These are phyloP conservation scores for Aspergillus leporis DNA, from an alignment of 495 filamentous ascomycete genomes.

Conservation along the genomic window DNA sequence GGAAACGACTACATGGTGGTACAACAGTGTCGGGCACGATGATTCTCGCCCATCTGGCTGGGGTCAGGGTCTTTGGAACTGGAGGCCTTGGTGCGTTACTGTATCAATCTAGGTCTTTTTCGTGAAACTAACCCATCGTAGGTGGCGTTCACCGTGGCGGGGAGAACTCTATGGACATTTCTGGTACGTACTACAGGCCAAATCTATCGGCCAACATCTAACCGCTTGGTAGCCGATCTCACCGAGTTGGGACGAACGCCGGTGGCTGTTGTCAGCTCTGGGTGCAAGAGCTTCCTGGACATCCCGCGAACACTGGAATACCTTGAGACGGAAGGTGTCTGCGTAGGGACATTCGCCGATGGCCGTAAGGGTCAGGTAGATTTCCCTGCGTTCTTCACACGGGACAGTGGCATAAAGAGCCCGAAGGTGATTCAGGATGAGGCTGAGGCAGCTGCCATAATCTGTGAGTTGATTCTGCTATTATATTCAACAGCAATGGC, in stretches of 20 bases:
- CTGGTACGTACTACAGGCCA: conserved; percentile 36
- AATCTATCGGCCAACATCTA: conserved; percentile 4
- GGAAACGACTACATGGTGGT: conserved; percentile 74
- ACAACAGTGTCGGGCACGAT: conserved; percentile 94
- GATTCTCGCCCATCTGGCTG: conserved; percentile 82
- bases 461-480: conserved; percentile 54
- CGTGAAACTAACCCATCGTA: conserved; percentile 39
- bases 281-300: conserved; percentile 95
- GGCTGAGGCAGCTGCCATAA: conserved; percentile 80
- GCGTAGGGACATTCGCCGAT: conserved; percentile 86
- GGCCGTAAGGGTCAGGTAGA: conserved; percentile 66
- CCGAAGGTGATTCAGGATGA: conserved; percentile 73
- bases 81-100: conserved; percentile 52
- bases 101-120: background rate
- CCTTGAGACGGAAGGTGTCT: conserved; percentile 88
- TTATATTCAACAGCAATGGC: background rate
- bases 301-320: conserved; percentile 89
- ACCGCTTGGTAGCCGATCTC: conserved; percentile 64
- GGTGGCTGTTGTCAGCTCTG: conserved; percentile 83
- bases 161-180: conserved; percentile 85
- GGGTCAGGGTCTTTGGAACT: conserved; percentile 91
- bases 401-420: conserved; percentile 79
- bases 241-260: conserved; percentile 92
- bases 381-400: conserved; percentile 86
- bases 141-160: conserved; percentile 94